These are phyloP conservation scores for Pseudogymnoascus sp. DNA, from an alignment of 2,329 filamentous ascomycete genomes.

Conservation along the genomic window DNA sequence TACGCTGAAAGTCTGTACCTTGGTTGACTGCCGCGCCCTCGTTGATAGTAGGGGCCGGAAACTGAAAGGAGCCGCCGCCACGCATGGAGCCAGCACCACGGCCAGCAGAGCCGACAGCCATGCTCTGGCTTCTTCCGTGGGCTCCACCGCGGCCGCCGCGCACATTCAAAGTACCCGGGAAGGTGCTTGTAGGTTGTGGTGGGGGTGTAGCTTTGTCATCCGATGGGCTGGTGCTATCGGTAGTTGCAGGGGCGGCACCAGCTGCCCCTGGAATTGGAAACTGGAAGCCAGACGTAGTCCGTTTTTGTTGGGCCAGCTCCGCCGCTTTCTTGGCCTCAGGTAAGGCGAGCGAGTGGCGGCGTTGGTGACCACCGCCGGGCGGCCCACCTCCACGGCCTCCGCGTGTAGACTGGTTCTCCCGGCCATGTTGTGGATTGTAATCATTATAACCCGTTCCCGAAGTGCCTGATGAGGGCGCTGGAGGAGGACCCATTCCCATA, in stretches of 20 bases:
- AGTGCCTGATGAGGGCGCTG: constrained; percentile 82
- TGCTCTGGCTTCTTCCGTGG: constrained; percentile 80
- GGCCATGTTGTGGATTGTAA: constrained; percentile 40
- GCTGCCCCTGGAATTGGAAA: constrained; percentile 73
- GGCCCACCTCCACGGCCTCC: constrained; percentile 67
- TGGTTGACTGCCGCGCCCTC: constrained; percentile 41
- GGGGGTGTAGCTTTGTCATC: constrained; percentile 18
- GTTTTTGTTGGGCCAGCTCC: constrained; percentile 92
- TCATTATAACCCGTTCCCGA: constrained; percentile 74
- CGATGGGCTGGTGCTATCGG: constrained; percentile 42
- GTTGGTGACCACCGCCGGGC: constrained; percentile 72
- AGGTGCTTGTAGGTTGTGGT: constrained; percentile 13
- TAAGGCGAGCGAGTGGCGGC: constrained; percentile 88
- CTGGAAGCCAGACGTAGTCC: constrained; percentile 88
- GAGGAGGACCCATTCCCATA: constrained; percentile 81
- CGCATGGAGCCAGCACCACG: constrained; percentile 54
- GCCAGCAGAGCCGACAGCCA: constrained; percentile 66
- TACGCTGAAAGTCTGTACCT: constrained; percentile 62
- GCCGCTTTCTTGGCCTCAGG: constrained; percentile 97
- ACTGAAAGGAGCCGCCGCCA: constrained; percentile 67
- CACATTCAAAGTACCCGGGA: constrained; percentile 17
- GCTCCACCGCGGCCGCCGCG: constrained; percentile 51
- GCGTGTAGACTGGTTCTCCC: constrained; percentile 61
- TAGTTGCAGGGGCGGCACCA: constrained; percentile 51
- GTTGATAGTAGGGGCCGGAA: constrained; percentile 48